Base-by-base conservation (phyloP, 768 basidiomycete genomes). In the Leccinum uliginosum region DNA sequence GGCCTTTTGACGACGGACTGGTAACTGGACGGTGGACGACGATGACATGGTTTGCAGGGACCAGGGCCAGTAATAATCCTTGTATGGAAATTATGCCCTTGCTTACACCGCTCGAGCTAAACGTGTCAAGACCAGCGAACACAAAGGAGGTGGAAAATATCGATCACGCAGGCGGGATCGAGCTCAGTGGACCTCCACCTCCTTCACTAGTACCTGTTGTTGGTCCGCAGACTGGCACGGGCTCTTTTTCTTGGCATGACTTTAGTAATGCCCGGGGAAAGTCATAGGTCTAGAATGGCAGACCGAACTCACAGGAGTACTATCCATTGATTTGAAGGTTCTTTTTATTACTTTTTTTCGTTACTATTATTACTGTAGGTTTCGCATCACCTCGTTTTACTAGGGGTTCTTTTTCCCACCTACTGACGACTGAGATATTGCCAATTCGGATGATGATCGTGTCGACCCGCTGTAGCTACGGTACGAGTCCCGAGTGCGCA, bases 121-220 rank as follows among this genome's bases (percentile, higher is more conserved):
- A 85, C 56, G 49, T 87, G 3, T 64, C 65, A 12, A 66, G 49
- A 51, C 61, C 86, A 57, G 58, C 65, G 53, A 58, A 52, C 11
- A 66, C 86, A 63, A 62, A 58, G 55, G 53, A 49, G 21, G 74
- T 82, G 52, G 86, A 82, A 51, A 86, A 89, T n/a, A 88, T 89
- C 85, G 78, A 76, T 15, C 77, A 86, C 17, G 76, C 85, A n/a
- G 85, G 85, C 6, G 86, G 85, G 7, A 86, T 78, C 67, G 86
- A 84, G 69, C 70, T 83, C 46, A 77, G 59, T 73, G 19, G 15
- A n/a, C n/a, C 48, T 53, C 14, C 53, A 62, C 55, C n/a, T 64
- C 26, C 53, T 7, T 44, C 15, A 40, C 54, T 59, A 44, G 47
- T 29, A 43, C 50, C 46, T 35, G 48, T 38, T 17, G 15, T 53